Conservation (phyloP, 108 stramenopile species). For the Cyclotella baltica region DNA sequence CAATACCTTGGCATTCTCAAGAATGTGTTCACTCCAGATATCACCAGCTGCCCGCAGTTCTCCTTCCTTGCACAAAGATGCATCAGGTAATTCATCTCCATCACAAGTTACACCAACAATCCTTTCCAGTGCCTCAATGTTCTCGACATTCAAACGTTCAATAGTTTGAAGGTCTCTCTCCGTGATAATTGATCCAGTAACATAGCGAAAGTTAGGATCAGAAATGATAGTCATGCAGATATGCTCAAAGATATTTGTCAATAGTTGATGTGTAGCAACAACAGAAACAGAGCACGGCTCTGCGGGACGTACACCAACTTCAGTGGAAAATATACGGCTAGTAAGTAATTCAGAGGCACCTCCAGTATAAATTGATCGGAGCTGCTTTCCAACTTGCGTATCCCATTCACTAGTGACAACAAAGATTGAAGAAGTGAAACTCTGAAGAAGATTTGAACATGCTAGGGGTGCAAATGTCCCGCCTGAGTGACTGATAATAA, state of each 20-base stretch:
- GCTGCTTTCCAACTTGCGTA: slow-evolving; percentile 78
- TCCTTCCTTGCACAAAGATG: neutral
- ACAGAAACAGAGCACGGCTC: slow-evolving; percentile 80
- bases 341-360: slow-evolving; percentile 40
- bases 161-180: neutral
- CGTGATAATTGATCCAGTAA: slow-evolving; percentile 50
- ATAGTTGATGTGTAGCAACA: slow-evolving; percentile 72
- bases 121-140: neutral
- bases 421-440: slow-evolving; percentile 26
- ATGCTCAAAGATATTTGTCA: slow-evolving; percentile 73
- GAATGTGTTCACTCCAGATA: neutral
- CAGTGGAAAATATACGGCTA: slow-evolving; percentile 71
- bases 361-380: slow-evolving; percentile 54
- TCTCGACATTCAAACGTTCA: neutral
- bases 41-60: neutral
- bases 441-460: slow-evolving; percentile 69
- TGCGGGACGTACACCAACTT: slow-evolving; percentile 73
- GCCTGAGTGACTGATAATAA: slow-evolving; percentile 78
- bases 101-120: neutral
- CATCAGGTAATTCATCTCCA: neutral
- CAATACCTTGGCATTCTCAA: neutral
- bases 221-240: slow-evolving; percentile 61
- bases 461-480: slow-evolving; percentile 77
- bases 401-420: slow-evolving; percentile 48
- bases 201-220: slow-evolving; percentile 53